A percentile compares a stretch with the other conserved stretches of the same genome.
These are phyloP conservation scores for Pythium coloratum DNA, from an alignment of 352 stramenopile species.

Conservation along the genomic window DNA sequence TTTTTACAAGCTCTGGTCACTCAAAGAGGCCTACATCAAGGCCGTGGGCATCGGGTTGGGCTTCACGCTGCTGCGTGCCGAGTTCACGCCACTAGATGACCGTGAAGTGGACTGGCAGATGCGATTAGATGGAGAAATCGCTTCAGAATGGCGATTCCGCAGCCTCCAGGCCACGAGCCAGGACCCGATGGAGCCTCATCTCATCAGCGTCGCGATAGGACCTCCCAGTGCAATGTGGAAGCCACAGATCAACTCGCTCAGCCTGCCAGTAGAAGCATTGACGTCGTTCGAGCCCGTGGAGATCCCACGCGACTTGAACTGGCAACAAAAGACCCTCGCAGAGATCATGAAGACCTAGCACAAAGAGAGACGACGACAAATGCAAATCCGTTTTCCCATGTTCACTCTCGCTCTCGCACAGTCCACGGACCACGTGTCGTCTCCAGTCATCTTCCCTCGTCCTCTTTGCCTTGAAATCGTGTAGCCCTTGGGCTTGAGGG, in stretches of 20 bases:
- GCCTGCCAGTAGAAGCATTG: slow-evolving; percentile 12
- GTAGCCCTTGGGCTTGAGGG: too few species aligned
- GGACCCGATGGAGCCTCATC: slow-evolving; percentile 19
- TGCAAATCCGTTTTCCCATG: neutral
- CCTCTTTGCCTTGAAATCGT: too few species aligned
- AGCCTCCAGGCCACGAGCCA: slow-evolving; percentile 20
- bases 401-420: neutral
- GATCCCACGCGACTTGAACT: neutral
- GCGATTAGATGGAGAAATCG: slow-evolving; percentile 38
- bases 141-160: slow-evolving; percentile 46
- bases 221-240: slow-evolving; percentile 45
- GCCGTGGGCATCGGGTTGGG: slow-evolving; percentile 68
- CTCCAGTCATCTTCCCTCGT: too few species aligned
- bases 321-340: slow-evolving; percentile 8
- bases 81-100: slow-evolving; percentile 35
- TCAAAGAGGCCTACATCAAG: slow-evolving; percentile 83
- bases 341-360: slow-evolving; percentile 3
- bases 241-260: slow-evolving; percentile 45
- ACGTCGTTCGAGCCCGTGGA: neutral
- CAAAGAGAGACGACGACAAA: neutral
- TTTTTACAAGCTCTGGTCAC: slow-evolving; percentile 74
- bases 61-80: slow-evolving; percentile 52
- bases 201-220: slow-evolving; percentile 52
- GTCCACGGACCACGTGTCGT: too few species aligned
- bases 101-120: slow-evolving; percentile 33